These are phyloP conservation scores for Herpetomonas muscarum DNA, from an alignment of 208 protist genomes.

Conservation along the genomic window DNA sequence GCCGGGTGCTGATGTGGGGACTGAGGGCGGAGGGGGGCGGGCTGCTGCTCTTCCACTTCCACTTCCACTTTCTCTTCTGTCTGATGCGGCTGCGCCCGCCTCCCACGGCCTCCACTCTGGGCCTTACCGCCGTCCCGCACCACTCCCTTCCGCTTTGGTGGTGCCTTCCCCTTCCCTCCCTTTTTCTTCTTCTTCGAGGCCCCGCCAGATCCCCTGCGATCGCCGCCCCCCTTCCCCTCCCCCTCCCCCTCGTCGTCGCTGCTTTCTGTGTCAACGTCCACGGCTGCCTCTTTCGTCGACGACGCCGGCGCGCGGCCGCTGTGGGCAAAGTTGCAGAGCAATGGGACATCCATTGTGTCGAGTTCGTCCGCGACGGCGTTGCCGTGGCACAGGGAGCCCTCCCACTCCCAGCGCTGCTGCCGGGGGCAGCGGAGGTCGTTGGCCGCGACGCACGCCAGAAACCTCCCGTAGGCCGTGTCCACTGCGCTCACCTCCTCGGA, in stretches of 20 bases:
- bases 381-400: slow-evolving; percentile 22
- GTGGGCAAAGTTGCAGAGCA: slow-evolving; percentile 17
- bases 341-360: slow-evolving; percentile 27
- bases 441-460: slow-evolving; percentile 14
- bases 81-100: too few species aligned
- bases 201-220: too few species aligned
- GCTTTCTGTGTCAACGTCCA: neutral
- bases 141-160: neutral
- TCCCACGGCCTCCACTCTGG: too few species aligned
- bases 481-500: slow-evolving; percentile 20
- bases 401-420: slow-evolving; percentile 38
- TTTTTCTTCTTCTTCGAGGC: neutral
- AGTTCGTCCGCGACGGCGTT: slow-evolving; percentile 30
- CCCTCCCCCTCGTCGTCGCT: too few species aligned
- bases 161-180: slow-evolving; percentile 1
- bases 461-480: slow-evolving; percentile 27
- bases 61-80: too few species aligned
- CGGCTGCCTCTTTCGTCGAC: neutral
- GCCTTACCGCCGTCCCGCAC: too few species aligned
- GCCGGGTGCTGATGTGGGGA: neutral
- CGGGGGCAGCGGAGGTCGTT: slow-evolving; percentile 44
- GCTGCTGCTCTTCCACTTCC: too few species aligned
- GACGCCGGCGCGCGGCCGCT: neutral
- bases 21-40: too few species aligned
- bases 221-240: neutral